phyloP scores from a whole-genome alignment of 2,329 filamentous ascomycete species.

The Fusarium domesticum region DNA sequence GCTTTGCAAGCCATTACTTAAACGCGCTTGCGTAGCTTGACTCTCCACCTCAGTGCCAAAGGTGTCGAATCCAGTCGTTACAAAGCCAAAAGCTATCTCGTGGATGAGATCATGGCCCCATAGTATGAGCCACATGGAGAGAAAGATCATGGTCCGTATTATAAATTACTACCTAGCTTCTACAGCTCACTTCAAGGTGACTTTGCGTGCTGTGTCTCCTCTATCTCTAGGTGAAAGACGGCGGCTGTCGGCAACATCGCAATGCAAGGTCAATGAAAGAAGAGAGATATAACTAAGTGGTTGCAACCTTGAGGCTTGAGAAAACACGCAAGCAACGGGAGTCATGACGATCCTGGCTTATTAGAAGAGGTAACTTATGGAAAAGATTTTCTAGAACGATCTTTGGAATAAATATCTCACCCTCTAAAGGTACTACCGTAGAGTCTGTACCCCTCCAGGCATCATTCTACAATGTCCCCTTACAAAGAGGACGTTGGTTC shows the following conservation, averaged over 20 bases:
- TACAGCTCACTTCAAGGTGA: background rate
- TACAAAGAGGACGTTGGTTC: too few species aligned
- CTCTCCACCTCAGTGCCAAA: too few species aligned
- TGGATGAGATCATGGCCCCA: conserved; percentile 24
- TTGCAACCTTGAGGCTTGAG: background rate
- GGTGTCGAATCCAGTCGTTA: too few species aligned
- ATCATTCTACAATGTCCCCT: too few species aligned
- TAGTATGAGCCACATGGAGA: conserved; percentile 18
- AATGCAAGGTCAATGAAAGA: too few species aligned
- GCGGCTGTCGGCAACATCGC: background rate
- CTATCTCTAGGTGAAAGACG: background rate
- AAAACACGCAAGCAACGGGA: background rate
- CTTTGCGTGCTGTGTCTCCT: background rate
- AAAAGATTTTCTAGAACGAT: too few species aligned
- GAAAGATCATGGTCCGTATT: conserved; percentile 5
- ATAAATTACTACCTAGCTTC: too few species aligned
- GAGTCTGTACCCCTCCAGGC: too few species aligned
- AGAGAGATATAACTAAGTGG: background rate
- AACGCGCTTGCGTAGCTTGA: too few species aligned
- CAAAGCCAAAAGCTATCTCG: background rate
- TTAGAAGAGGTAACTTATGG: too few species aligned
- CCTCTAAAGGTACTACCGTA: too few species aligned
- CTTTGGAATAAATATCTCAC: too few species aligned
- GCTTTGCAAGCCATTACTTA: conserved; percentile 1
- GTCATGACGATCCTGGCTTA: background rate